These are phyloP conservation scores for Paracorniculantispora psalliotae DNA, from an alignment of 2,329 filamentous ascomycete genomes.

Conservation along the genomic window DNA sequence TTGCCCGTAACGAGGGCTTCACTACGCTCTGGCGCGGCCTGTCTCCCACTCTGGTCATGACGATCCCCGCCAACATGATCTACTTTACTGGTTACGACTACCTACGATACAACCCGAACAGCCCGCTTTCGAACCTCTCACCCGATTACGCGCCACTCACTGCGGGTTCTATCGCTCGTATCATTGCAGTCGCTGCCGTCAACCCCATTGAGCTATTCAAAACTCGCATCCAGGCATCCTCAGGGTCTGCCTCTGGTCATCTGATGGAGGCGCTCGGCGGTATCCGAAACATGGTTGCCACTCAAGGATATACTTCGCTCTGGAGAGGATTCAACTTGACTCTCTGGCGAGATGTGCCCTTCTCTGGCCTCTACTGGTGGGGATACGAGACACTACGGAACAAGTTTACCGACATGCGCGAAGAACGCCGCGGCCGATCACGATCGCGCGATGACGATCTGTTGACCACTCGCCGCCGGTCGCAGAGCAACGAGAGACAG, in stretches of 20 bases:
- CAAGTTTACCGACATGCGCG: constrained; percentile 63
- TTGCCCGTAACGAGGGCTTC: constrained; percentile 85
- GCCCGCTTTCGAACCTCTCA: constrained; percentile 61
- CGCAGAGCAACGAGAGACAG: constrained; percentile 64
- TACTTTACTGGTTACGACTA: constrained; percentile 99
- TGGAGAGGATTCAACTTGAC: constrained; percentile 90
- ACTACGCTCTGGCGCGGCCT: constrained; percentile 86
- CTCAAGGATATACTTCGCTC: constrained; percentile 71
- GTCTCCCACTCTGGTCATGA: constrained; percentile 92
- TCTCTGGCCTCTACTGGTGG: constrained; percentile 97
- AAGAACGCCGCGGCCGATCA: constrained; percentile 40
- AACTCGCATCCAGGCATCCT: constrained; percentile 82
- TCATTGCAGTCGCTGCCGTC: constrained; percentile 76
- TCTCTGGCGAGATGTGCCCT: constrained; percentile 94
- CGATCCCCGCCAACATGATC: constrained; percentile 91
- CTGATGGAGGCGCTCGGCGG: constrained; percentile 74
- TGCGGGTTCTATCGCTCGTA: constrained; percentile 72
- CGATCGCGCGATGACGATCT: constrained; percentile 31
- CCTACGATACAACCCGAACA: constrained; percentile 68
- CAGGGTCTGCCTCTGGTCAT: constrained; percentile 58
- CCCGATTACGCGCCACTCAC: constrained; percentile 75
- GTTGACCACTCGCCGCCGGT: constrained; percentile 44
- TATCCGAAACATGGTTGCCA: constrained; percentile 71
- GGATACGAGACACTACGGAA: constrained; percentile 85
- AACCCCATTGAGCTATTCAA: constrained; percentile 91